Evolutionary conservation across 495 filamentous ascomycete species (phyloP).

Genomic region (Lepraria neglecta): DNA sequence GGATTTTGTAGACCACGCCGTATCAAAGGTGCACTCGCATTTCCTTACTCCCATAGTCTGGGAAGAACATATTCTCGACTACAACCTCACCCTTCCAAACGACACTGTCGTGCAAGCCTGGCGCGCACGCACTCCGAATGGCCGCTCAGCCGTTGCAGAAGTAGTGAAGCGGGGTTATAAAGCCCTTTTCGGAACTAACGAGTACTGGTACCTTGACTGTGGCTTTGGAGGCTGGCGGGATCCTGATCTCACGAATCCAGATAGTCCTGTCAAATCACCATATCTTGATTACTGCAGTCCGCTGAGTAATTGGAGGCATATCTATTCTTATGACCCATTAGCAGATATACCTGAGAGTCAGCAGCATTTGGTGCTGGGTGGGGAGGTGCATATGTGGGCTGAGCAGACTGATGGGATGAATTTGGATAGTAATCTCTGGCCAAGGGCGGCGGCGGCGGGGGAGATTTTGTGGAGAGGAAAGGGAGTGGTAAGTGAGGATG

Average conservation of each 20-base stretch:
- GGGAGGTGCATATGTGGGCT: constrained; percentile 71
- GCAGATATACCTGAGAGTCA: constrained; percentile 48
- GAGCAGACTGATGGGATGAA: constrained; percentile 67
- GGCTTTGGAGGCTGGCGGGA: constrained; percentile 70
- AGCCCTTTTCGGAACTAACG: constrained; percentile 65
- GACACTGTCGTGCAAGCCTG: constrained; percentile 66
- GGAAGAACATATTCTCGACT: constrained; percentile 73
- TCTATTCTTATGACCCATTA: constrained; percentile 69
- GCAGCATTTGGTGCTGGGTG: constrained; percentile 61
- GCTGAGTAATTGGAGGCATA: constrained; percentile 63
- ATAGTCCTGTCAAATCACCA: constrained; percentile 33
- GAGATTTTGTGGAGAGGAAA: constrained; percentile 22
- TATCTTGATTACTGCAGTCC: constrained; percentile 72
- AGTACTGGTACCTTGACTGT: constrained; percentile 76
- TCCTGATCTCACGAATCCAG: constrained; percentile 44
- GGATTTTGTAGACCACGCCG: constrained; percentile 59
- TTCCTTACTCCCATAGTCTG: constrained; percentile 66
- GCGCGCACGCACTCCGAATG: constrained; percentile 37
- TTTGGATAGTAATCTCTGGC: constrained; percentile 67
- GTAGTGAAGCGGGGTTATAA: constrained; percentile 51
- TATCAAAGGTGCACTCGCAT: constrained; percentile 44
- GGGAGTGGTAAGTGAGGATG: constrained; percentile 3
- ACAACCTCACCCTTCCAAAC: constrained; percentile 58
- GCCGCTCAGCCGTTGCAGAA: constrained; percentile 42
- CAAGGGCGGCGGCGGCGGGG: constrained; percentile 51